Evolutionary conservation across 805 yeast genomes (phyloP).

Genomic region (Limtongia smithiae): DNA sequence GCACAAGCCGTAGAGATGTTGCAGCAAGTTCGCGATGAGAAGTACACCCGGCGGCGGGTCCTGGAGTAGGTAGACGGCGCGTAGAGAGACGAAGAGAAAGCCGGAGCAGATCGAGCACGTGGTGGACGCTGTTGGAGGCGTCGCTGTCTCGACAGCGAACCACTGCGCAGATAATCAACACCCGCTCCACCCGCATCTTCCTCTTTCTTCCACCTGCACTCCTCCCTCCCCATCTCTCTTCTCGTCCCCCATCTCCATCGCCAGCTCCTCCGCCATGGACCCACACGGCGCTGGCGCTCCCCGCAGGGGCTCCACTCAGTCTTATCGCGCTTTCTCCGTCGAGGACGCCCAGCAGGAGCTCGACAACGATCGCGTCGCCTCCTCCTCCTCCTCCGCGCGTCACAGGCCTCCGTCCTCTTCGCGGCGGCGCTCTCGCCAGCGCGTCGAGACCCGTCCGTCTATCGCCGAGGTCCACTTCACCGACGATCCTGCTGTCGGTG

Average conservation of each 20-base stretch:
- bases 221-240: not conserved
- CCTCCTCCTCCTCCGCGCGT: constrained; percentile 11
- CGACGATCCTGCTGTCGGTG: constrained; percentile 26
- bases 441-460: constrained; percentile 11
- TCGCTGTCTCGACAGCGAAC: too few relatives aligned
- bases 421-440: constrained; percentile 15
- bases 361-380: constrained; percentile 8
- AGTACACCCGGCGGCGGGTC: too few relatives aligned
- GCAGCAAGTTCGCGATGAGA: too few relatives aligned
- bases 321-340: constrained; percentile 22
- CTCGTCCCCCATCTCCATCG: not conserved
- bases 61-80: too few relatives aligned
- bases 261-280: constrained; percentile 7
- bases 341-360: constrained; percentile 25
- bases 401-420: constrained; percentile 6
- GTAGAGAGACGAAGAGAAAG: too few relatives aligned
- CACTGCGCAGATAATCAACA: too few relatives aligned
- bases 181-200: too few relatives aligned
- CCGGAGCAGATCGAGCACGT: too few relatives aligned
- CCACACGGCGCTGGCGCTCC: constrained; percentile 9
- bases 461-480: constrained; percentile 26
- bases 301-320: constrained; percentile 5
- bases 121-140: too few relatives aligned
- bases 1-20: too few relatives aligned
- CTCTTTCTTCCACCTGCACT: too few relatives aligned